Evolutionary conservation across 768 basidiomycete genomes (phyloP).

Genomic region (Calocybe indica): DNA sequence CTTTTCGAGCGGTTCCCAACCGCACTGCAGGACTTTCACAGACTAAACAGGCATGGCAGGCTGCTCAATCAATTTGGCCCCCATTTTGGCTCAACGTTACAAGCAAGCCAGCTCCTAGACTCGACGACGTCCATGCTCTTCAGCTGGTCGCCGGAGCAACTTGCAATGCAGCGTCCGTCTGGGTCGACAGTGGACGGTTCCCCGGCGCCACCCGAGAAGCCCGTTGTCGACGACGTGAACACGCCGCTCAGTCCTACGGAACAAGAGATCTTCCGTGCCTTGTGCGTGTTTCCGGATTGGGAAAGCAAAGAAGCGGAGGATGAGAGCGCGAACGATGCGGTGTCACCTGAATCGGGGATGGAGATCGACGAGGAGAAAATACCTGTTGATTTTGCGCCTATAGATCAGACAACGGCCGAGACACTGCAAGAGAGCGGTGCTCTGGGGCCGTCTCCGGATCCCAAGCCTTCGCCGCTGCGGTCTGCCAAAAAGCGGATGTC

Average conservation of each 20-base stretch:
- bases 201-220: slow-evolving; percentile 1
- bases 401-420: too few relatives aligned
- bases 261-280: slow-evolving; percentile 61
- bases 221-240: slow-evolving; percentile 23
- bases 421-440: slow-evolving; percentile 6
- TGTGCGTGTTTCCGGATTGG: slow-evolving; percentile 51
- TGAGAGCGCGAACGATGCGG: too few relatives aligned
- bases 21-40: slow-evolving; percentile 53
- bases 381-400: not conserved
- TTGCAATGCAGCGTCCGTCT: not conserved
- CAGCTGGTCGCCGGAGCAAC: slow-evolving; percentile 7
- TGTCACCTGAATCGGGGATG: too few relatives aligned
- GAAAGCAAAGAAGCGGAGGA: too few relatives aligned
- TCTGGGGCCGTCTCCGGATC: not conserved
- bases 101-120: slow-evolving; percentile 27
- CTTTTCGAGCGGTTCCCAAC: slow-evolving; percentile 60
- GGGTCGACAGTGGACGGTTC: slow-evolving; percentile 3
- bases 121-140: not conserved
- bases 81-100: slow-evolving; percentile 49
- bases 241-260: slow-evolving; percentile 64
- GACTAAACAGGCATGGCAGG: slow-evolving; percentile 39
- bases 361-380: slow-evolving; percentile 27
- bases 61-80: slow-evolving; percentile 57
- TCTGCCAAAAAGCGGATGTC: not conserved
- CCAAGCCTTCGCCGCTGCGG: too few relatives aligned